Evolutionary conservation across 2,329 filamentous ascomycete genomes (phyloP).

Genomic region (Paraphoma sp.): DNA sequence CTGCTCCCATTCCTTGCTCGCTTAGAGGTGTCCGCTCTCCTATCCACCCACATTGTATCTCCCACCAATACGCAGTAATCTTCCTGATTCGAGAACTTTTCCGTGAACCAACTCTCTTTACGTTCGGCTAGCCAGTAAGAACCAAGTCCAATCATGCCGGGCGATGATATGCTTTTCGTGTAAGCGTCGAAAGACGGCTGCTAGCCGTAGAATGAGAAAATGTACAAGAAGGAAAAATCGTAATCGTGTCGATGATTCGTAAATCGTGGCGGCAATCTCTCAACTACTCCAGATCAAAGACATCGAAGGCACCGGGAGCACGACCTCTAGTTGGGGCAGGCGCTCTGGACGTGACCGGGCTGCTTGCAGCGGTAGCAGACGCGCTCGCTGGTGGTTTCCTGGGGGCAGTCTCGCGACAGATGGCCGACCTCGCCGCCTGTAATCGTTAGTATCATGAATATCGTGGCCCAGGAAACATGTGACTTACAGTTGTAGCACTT

Average conservation of each 20-base stretch:
- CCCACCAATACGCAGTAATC: conserved; percentile 41
- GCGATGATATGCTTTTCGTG: conserved; percentile 47
- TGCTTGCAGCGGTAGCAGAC: conserved; percentile 97
- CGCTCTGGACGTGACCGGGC: conserved; percentile 88
- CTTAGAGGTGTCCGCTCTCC: conserved; percentile 41
- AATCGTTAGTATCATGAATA: no score
- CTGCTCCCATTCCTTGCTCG: conserved; percentile 42
- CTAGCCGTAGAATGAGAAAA: conserved; percentile 48
- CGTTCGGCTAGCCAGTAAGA: conserved; percentile 43
- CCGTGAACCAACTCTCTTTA: conserved; percentile 44
- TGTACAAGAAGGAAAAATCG: conserved; percentile 48
- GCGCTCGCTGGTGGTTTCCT: conserved; percentile 88
- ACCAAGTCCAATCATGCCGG: conserved; percentile 45
- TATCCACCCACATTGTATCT: conserved; percentile 39
- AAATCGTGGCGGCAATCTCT: conserved; percentile 36
- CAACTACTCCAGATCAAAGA: conserved; percentile 36
- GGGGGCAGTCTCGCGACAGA: conserved; percentile 93
- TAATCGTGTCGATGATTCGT: conserved; percentile 43
- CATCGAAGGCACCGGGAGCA: conserved; percentile 32
- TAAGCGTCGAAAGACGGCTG: conserved; percentile 47
- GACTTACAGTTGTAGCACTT: conserved; percentile 97
- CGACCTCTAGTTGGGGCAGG: conserved; percentile 79
- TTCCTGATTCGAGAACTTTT: conserved; percentile 44
- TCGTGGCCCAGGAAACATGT: no score
- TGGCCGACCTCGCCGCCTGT: conserved; percentile 84